Evolutionary conservation across 164 flowering plant genomes (phyloP).

Genomic region (Piper longum): DNA sequence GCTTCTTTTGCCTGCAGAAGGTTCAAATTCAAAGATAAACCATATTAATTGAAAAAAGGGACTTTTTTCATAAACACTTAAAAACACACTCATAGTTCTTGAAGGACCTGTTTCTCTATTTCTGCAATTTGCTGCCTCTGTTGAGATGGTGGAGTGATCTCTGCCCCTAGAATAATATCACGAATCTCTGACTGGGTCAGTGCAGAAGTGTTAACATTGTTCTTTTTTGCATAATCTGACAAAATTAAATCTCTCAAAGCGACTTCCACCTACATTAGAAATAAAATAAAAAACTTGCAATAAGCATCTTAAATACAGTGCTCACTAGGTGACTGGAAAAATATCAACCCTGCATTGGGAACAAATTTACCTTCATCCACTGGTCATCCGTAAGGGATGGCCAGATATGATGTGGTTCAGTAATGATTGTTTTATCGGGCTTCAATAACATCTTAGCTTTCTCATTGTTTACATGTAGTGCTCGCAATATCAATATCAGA

Average conservation of each 20-base stretch:
- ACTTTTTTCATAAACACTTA: not conserved
- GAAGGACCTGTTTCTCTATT: slow-evolving; percentile 87
- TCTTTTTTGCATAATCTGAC: slow-evolving; percentile 98
- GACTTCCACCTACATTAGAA: slow-evolving; percentile 71
- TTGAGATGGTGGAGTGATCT: slow-evolving; percentile 96
- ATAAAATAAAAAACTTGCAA: slow-evolving; percentile 6
- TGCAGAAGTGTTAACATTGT: slow-evolving; percentile 96
- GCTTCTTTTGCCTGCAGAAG: slow-evolving; percentile 77
- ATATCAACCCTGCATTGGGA: not conserved
- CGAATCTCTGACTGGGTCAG: slow-evolving; percentile 96
- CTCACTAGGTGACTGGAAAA: not conserved
- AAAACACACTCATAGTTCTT: not conserved
- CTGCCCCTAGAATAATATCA: slow-evolving; percentile 99
- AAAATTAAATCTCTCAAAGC: slow-evolving; percentile 96
- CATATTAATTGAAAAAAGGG: not conserved
- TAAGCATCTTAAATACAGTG: not conserved
- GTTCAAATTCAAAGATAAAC: not conserved
- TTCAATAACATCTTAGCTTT: slow-evolving; percentile 96
- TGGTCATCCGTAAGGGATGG: slow-evolving; percentile 98
- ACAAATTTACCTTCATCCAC: slow-evolving; percentile 78
- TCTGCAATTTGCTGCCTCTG: slow-evolving; percentile 98
- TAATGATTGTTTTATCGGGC: slow-evolving; percentile 81
- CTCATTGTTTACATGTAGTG: slow-evolving; percentile 97
- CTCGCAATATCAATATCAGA: slow-evolving; percentile 84
- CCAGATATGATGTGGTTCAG: slow-evolving; percentile 99